Evolutionary conservation across 768 basidiomycete genomes (phyloP).

Genomic region (Mycena maculata): DNA sequence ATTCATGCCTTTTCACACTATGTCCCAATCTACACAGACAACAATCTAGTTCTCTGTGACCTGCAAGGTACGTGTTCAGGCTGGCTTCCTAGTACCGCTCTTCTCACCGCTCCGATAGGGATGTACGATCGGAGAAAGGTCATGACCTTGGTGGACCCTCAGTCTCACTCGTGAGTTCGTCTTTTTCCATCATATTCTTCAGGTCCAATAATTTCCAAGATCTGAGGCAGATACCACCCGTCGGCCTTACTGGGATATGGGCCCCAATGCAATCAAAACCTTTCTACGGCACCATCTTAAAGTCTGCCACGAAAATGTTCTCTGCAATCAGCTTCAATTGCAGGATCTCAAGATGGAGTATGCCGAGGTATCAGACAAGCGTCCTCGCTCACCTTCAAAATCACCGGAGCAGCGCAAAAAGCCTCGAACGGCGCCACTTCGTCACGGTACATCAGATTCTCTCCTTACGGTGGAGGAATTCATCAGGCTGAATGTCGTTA

Average conservation of each 20-base stretch:
- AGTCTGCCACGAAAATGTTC: constrained; percentile 9
- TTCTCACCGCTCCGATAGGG: not conserved
- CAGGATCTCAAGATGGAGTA: not conserved
- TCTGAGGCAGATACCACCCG: not conserved
- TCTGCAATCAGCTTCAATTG: constrained; percentile 10
- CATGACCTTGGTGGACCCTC: constrained; percentile 24
- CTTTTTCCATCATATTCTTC: not conserved
- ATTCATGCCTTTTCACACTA: constrained; percentile 40
- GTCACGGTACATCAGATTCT: not conserved
- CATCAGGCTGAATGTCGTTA: not conserved
- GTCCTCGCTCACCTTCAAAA: not conserved
- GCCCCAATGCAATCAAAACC: constrained; percentile 8
- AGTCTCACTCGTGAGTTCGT: constrained; percentile 21
- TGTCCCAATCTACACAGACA: not conserved
- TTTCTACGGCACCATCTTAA: constrained; percentile 23
- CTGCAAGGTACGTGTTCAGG: constrained; percentile 21
- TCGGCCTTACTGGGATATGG: constrained; percentile 21
- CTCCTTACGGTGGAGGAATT: constrained; percentile 14
- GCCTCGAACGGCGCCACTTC: not conserved
- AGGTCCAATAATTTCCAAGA: not conserved
- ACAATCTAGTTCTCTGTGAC: constrained; percentile 10
- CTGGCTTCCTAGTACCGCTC: not conserved
- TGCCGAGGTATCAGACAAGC: not conserved
- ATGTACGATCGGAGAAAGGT: constrained; percentile 6
- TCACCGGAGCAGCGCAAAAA: constrained; percentile 5